A percentile compares a stretch with the other conserved stretches of the same genome.
Conservation (phyloP, 257 asterid genomes). For the Paulownia fortunei region DNA sequence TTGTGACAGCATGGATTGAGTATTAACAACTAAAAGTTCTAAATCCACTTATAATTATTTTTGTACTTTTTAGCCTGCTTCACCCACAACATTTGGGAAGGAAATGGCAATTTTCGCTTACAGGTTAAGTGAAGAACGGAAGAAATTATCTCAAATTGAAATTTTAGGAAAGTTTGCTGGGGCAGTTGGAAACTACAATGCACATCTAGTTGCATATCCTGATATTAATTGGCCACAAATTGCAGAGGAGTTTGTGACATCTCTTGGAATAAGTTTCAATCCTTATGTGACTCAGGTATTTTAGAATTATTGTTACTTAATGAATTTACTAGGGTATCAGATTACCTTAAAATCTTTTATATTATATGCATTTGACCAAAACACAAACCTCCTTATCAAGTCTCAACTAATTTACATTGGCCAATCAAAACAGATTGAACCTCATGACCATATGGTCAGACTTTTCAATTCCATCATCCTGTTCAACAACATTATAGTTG, state of each 20-base stretch:
- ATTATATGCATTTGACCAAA: not conserved
- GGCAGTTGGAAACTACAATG: slow-evolving; percentile 68
- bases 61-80: slow-evolving; percentile 49
- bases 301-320: too few species aligned
- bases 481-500: slow-evolving; percentile 83
- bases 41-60: not conserved
- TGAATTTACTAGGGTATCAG: too few species aligned
- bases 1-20: not conserved
- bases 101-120: slow-evolving; percentile 62
- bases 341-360: too few species aligned
- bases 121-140: slow-evolving; percentile 46
- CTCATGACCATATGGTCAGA: slow-evolving; percentile 90
- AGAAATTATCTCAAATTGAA: slow-evolving; percentile 38
- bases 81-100: slow-evolving; percentile 66
- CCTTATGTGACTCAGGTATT: slow-evolving; percentile 62
- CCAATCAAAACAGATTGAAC: slow-evolving; percentile 67
- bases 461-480: slow-evolving; percentile 68
- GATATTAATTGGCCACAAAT: slow-evolving; percentile 53
- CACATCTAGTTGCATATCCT: slow-evolving; percentile 62
- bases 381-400: not conserved
- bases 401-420: slow-evolving; percentile 20
- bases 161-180: slow-evolving; percentile 63
- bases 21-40: not conserved
- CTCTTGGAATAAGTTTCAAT: slow-evolving; percentile 62
- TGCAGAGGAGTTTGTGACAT: slow-evolving; percentile 63